Evolutionary conservation across 805 yeast species (phyloP).

Genomic region (Metschnikowia amazonensis): DNA sequence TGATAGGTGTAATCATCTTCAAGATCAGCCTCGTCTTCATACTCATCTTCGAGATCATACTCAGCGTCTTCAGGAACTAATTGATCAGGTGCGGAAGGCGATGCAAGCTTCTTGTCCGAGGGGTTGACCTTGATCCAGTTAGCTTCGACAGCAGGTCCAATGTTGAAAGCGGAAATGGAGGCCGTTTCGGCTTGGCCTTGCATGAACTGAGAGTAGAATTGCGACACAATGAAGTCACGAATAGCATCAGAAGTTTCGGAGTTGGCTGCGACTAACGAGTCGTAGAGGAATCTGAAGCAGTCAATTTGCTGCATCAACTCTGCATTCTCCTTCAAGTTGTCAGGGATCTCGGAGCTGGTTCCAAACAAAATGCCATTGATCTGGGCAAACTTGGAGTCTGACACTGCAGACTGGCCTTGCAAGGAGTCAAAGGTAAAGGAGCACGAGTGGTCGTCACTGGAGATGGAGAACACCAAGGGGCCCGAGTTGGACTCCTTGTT

Average conservation of each 20-base stretch:
- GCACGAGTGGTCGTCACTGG: slow-evolving; percentile 4
- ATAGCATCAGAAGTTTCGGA: slow-evolving; percentile 3
- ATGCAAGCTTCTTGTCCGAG: not conserved
- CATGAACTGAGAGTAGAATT: slow-evolving; percentile 6
- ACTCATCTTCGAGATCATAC: not conserved
- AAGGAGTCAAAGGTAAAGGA: slow-evolving; percentile 4
- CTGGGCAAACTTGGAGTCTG: slow-evolving; percentile 4
- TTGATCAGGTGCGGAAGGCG: not conserved
- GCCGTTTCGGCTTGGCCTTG: not conserved
- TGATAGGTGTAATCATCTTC: not conserved
- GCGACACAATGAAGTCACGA: slow-evolving; percentile 4
- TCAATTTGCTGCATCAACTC: slow-evolving; percentile 6
- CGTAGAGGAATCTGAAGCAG: slow-evolving; percentile 5
- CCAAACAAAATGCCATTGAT: slow-evolving; percentile 5
- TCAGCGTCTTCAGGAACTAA: not conserved
- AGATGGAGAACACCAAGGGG: slow-evolving; percentile 4
- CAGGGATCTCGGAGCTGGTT: slow-evolving; percentile 1
- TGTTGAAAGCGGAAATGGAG: not conserved
- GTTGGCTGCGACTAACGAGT: slow-evolving; percentile 2
- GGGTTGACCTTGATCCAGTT: not conserved
- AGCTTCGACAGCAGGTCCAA: not conserved
- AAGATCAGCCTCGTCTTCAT: not conserved
- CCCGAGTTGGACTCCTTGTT: not conserved
- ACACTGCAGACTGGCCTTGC: not conserved
- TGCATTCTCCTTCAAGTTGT: not conserved